phyloP scores from a whole-genome alignment of 345 rosid species.

The Fremontodendron californicum region DNA sequence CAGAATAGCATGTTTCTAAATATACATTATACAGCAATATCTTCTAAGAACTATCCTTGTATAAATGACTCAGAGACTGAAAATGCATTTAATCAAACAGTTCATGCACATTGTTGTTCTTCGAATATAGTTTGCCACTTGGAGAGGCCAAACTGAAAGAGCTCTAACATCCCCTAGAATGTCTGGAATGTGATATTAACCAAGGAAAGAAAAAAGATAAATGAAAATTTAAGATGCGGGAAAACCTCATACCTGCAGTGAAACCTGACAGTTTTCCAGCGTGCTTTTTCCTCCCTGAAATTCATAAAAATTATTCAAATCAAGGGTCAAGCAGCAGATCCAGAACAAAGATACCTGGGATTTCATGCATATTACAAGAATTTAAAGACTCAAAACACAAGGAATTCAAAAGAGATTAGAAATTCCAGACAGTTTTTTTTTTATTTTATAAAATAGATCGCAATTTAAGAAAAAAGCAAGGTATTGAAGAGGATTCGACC shows the following conservation, averaged over 20 bases:
- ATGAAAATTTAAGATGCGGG: background rate
- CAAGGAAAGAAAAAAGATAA: background rate
- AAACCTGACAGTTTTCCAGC: conserved; percentile 84
- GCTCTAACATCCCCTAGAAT: background rate
- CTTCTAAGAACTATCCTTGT: too few relatives aligned
- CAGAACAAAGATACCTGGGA: background rate
- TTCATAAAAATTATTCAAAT: background rate
- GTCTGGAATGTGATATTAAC: background rate
- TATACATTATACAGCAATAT: too few relatives aligned
- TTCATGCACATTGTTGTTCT: background rate
- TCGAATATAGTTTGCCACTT: background rate
- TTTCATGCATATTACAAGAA: background rate
- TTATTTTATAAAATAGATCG: too few relatives aligned
- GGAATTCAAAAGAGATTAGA: background rate
- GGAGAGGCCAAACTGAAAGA: background rate
- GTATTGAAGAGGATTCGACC: too few relatives aligned
- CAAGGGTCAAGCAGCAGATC: background rate
- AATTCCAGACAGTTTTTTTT: background rate
- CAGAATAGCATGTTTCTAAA: too few relatives aligned
- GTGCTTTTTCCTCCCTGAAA: conserved; percentile 91
- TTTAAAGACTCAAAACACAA: background rate
- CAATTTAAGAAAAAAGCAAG: too few relatives aligned
- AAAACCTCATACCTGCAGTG: conserved; percentile 59
- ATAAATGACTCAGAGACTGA: background rate
- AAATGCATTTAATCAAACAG: background rate